Percentiles rank a stretch among this genome's conserved stretches.
These are phyloP conservation scores for Tetrahymena elliotti DNA, from an alignment of 73 alveolate species.

Conservation along the genomic window DNA sequence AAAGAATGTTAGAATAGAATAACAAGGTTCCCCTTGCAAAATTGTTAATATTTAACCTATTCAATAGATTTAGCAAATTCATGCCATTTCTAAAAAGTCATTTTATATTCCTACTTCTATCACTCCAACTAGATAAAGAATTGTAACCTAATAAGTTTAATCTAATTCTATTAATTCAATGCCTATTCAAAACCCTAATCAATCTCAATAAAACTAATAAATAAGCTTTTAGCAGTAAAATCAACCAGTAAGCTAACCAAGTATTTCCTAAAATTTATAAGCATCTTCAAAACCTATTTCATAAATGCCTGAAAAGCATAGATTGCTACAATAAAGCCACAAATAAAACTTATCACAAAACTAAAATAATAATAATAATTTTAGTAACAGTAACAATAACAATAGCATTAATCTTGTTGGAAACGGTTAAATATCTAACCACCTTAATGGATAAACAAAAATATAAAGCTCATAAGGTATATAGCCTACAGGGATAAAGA, in stretches of 20 bases:
- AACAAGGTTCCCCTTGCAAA: neutral
- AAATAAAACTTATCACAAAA: neutral
- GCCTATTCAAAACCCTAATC: neutral
- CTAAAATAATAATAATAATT: neutral
- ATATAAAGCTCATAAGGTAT: neutral
- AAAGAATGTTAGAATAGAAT: neutral
- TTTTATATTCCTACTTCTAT: neutral
- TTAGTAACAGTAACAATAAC: neutral
- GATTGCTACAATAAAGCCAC: neutral
- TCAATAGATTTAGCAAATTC: neutral
- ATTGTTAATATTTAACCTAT: neutral
- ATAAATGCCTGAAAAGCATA: neutral
- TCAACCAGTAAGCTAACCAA: neutral
- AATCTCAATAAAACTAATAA: neutral
- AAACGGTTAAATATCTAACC: neutral
- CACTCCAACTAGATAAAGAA: neutral
- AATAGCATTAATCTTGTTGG: neutral
- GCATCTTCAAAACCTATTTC: neutral
- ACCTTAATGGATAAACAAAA: neutral
- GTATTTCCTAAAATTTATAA: neutral
- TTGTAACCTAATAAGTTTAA: neutral
- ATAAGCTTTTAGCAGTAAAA: neutral
- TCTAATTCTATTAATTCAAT: neutral
- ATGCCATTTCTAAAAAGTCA: neutral
- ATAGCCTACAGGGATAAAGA: neutral